Base-by-base conservation (phyloP, 176 grass and related monocot genomes). In the Oryza coarctata region DNA sequence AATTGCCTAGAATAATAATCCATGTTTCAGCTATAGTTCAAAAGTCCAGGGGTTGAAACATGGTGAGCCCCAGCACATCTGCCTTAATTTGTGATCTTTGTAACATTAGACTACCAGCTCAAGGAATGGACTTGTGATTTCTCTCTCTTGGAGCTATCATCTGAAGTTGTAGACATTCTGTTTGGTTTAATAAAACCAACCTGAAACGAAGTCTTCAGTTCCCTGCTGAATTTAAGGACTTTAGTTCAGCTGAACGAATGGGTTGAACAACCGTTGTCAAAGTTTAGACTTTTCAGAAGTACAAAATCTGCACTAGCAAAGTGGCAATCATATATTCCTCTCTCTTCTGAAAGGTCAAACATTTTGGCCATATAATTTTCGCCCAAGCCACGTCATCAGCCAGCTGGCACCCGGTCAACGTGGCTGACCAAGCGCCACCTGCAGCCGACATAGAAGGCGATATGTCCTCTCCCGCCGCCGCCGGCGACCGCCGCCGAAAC, bases 1-100 rank as follows among this genome's bases (percentile, higher is more conserved):
- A 6, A 50, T 11, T 17, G 23, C 3, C 31, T 32, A 63, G 68
- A 65, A 63, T 20, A 64, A 49, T 72, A 27, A 49, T 22, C 6
- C 65, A 81, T 81, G 65, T 70, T 72, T 32, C 15, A 14, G 17
- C 18, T 67, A 70, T 65, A 64, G 22, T 28, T 68, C 70, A 18
- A 7, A 26, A 78, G 35, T 49, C 41, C 22, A 67, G 11, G 6
- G 57, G 41, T 64, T 79, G 39, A 55, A 36, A 66, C 32, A 80
- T 26, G 18, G 27, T 64, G 30, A 74, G 58, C 64, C 9, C 52
- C 41, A 27, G 31, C 68, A 6, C 17, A 47, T 35, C n/a, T n/a
- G 31, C 31, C 31, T 32, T 32, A 32, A 29, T 69, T 18, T 12
- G 22, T 75, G 71, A 36, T 38, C 17, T 35, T 25, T 65, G 61